Evolutionary conservation across 2,329 filamentous ascomycete species (phyloP).

Genomic region (Venturia oleaginea): DNA sequence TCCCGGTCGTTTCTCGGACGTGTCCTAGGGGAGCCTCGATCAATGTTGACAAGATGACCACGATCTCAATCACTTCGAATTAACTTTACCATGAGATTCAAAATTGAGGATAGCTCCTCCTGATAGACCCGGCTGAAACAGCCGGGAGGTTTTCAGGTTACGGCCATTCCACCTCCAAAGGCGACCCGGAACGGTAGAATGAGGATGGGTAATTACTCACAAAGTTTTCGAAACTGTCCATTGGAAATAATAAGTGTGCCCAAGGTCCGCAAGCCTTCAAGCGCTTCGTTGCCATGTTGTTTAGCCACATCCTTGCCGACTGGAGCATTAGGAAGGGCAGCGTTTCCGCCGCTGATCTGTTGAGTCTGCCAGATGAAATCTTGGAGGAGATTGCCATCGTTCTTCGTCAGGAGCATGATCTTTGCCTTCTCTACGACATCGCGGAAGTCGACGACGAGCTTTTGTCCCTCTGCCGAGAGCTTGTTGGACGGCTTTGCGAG

Average conservation of each 20-base stretch:
- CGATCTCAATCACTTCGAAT: too few relatives aligned
- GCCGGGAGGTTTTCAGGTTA: too few relatives aligned
- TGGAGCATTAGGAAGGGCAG: conserved; percentile 55
- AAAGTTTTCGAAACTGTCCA: conserved; percentile 86
- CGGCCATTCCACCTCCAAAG: too few relatives aligned
- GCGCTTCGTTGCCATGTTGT: conserved; percentile 73
- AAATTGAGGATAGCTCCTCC: too few relatives aligned
- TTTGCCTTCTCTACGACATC: conserved; percentile 80
- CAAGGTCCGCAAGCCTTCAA: conserved; percentile 78
- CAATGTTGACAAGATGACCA: too few relatives aligned
- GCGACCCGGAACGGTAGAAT: too few relatives aligned
- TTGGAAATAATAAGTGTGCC: conserved; percentile 89
- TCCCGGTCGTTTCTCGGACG: neutral
- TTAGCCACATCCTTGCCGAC: conserved; percentile 67
- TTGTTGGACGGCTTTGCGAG: conserved; percentile 62
- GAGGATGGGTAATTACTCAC: conserved; percentile 41
- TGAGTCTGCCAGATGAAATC: conserved; percentile 96
- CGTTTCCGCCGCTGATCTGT: conserved; percentile 56
- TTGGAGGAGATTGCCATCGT: conserved; percentile 86
- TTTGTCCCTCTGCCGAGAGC: conserved; percentile 73
- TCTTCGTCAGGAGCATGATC: conserved; percentile 80
- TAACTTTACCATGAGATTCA: too few relatives aligned
- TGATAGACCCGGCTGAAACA: too few relatives aligned
- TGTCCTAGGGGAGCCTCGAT: too few relatives aligned
- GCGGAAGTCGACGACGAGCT: conserved; percentile 67